Base-by-base conservation (phyloP, 1,139 yeast species). In the Diutina neorugosa region DNA sequence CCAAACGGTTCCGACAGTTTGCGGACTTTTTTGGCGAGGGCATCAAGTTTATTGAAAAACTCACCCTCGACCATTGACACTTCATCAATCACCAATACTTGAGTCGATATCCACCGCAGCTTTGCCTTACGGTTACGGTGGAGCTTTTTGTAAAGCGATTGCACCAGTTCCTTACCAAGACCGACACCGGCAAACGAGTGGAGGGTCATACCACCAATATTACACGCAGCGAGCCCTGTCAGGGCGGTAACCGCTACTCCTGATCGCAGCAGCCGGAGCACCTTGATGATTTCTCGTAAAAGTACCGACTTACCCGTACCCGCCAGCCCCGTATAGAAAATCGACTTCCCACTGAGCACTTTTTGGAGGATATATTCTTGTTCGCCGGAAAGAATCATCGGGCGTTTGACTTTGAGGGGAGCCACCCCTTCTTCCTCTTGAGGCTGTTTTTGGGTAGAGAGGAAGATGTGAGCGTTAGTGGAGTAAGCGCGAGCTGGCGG, bases 241-340 rank as follows among this genome's bases (percentile, higher is more conserved):
- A 96, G 85, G 0, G 97, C 97, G 0, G 96, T 89, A 1, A 89
- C 88, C 0, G 89, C 94, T 1, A 90, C 90, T n/a, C 44, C 41
- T 1, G 75, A 73, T 61, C 81, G 73, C 53, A 70, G 74, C 1
- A 59, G 55, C 56, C 73, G 74, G 54, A 93, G 69, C 0, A 77
- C 73, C 57, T 80, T 77, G 53, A 93, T 91, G 46, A 93, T 76
- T 27, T 84, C 78, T 55, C 84, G 75, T 52, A 94, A 70, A 19
- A 87, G 71, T 4, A 90, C 83, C 1, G 96, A 88, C 64, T 90
- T 90, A 62, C 98, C 98, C 1, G 97, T 90, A 62, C 97, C 98
- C 0, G 98, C 98, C 44, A 96, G 87, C 44, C 98, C 98, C 0
- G 97, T 90, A 62, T 86, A 90, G 63, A 90, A 90, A 34, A 58